Base-by-base conservation (phyloP, 2,329 filamentous ascomycete genomes). In the Botrytis aclada region DNA sequence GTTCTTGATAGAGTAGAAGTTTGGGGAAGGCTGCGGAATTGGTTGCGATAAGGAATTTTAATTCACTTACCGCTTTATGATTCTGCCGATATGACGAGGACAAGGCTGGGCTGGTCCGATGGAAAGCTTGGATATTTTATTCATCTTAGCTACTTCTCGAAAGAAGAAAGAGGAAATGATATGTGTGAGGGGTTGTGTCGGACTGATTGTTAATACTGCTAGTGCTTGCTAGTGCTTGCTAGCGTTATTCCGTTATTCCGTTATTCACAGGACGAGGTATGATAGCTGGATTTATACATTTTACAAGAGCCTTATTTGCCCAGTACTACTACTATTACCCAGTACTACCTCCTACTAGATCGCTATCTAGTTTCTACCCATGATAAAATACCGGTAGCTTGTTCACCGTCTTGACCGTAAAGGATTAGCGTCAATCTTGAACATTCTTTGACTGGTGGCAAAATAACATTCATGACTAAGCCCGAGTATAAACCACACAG, bases 1-100 rank as follows among this genome's bases (percentile, higher is more conserved):
- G 61, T 8, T 22, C 29, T 32, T 34, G 12, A 34, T 65, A 1
- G 1, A 47, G 29, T 47, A 16, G 62, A 64, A 64, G n/a, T 47
- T 64, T 64, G n/a, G 29, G 62, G 62, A 64, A 64, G 43, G 43
- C 43, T 34, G 29, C 43, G 63, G 63, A 65, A 65, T 47, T 34
- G 45, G 25, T 34, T 32, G 43, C 10, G 63, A 47, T 47, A 32
- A 32, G 20, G 29, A 47, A 64, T 20, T 45, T 43, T 43, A 20
- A 7, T 20, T 45, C 14, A 2, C 29, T 58, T 58, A 62, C 60
- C 58, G 58, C 58, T 37, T 39, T 61, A 14, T 60, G 10, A 60
- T 61, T 61, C 58, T 61, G 58, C 34, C 58, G 9, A 25, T 25
- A 61, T 61, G 58, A 61, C 32, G 58, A 39, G 34, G 58, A 54